Evolutionary conservation across 2,329 filamentous ascomycete genomes (phyloP), one percentile per base, ranked within the genome.

Genomic region (Paecilomyces sp.): DNA sequence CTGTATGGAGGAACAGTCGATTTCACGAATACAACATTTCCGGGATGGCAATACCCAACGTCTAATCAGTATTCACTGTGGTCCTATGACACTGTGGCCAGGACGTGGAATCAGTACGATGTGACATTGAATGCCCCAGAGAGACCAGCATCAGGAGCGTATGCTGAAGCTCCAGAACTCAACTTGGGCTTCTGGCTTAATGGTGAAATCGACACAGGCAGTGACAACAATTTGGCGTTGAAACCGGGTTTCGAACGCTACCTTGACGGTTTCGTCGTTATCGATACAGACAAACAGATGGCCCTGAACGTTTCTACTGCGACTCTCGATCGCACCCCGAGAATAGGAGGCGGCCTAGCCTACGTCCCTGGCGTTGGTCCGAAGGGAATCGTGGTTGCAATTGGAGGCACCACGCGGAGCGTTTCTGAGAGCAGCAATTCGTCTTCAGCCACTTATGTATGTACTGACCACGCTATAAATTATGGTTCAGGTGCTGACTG

Each of bases 151-250:
- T 70, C 72, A 59, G 75, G 75, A n/a, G 68, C 72, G 24, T 70
- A 64, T 56, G 67, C 75, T 18, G 75, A 77, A 60, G 73, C 74
- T 8, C 65, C 70, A 22, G 71, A 74, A 51, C 70, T 70, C 41
- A 69, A 71, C 8, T 60, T 76, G 3, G 74, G 65, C 2, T 77
- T 77, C 57, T 78, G 74, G 59, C 64, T 78, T 13, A 75, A 76
- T 60, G 75, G 75, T 1, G 68, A 72, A 51, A 68, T 77, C 41
- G 73, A 79, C 55, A 66, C 65, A 55, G 75, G 75, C 7, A 74
- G 71, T 9, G 66, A 66, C 15, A 51, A 69, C 57, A 58, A 55
- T 34, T 50, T 67, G 41, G 51, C 57, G 11, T 33, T 66, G 1
- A 60, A 57, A 12, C 59, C 67, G 13, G 59, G 56, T 11, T 63